Percentiles rank a stretch among this genome's conserved stretches.
Evolutionary conservation across 257 asterid genomes (phyloP).

Genomic region (Paulownia fortunei): DNA sequence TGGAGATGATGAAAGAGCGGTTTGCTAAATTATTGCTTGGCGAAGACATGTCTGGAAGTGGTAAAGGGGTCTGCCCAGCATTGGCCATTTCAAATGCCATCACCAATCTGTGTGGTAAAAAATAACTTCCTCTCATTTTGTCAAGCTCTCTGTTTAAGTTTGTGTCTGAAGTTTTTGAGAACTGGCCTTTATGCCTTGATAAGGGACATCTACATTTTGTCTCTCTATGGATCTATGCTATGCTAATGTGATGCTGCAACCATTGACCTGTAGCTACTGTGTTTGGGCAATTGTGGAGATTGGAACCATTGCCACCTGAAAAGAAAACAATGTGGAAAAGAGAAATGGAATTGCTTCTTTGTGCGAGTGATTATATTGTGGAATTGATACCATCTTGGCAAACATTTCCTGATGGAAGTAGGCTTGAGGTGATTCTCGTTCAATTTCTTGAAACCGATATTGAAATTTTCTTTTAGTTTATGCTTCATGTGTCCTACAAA

Average conservation of each 20-base stretch:
- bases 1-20: slow-evolving; percentile 88
- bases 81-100: slow-evolving; percentile 85
- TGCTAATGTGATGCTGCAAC: not conserved
- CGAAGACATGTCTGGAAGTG: slow-evolving; percentile 95
- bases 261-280: slow-evolving; percentile 61
- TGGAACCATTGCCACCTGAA: slow-evolving; percentile 74
- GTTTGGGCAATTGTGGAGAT: slow-evolving; percentile 91
- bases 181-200: not conserved
- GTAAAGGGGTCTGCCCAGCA: slow-evolving; percentile 88
- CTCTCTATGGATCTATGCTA: not conserved
- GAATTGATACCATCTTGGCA: slow-evolving; percentile 82
- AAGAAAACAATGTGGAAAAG: slow-evolving; percentile 84
- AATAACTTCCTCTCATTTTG: not conserved
- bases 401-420: slow-evolving; percentile 78
- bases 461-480: not conserved
- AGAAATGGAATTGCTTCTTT: slow-evolving; percentile 83
- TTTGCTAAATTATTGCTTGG: slow-evolving; percentile 83
- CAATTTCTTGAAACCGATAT: too few relatives aligned
- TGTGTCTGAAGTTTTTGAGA: not conserved
- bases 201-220: too few relatives aligned
- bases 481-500: not conserved
- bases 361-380: slow-evolving; percentile 75
- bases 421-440: slow-evolving; percentile 66
- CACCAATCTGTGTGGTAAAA: slow-evolving; percentile 79
- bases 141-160: not conserved